phyloP scores from a whole-genome alignment of 2,329 filamentous ascomycete species.

The Beauveria sp. region DNA sequence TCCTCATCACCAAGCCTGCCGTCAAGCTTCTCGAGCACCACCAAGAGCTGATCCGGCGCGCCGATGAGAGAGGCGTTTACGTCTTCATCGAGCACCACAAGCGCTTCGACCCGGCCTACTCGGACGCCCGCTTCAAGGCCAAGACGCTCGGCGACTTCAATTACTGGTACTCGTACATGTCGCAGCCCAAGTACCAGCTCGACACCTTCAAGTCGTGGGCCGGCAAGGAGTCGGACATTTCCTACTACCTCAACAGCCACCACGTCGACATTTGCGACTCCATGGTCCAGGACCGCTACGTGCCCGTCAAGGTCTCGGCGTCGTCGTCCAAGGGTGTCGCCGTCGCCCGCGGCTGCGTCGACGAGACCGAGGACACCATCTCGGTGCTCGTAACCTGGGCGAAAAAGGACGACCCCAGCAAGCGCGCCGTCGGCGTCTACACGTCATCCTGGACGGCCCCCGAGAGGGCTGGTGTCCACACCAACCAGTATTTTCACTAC shows the following conservation, averaged over 20 bases:
- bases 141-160: slow-evolving; percentile 84
- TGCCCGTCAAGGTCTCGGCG: slow-evolving; percentile 71
- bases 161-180: slow-evolving; percentile 98
- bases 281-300: slow-evolving; percentile 69
- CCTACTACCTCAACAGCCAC: slow-evolving; percentile 92
- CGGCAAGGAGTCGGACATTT: slow-evolving; percentile 85
- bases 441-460: slow-evolving; percentile 94
- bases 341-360: slow-evolving; percentile 67
- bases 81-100: slow-evolving; percentile 97
- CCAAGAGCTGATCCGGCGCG: slow-evolving; percentile 63
- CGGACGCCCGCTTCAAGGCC: slow-evolving; percentile 74
- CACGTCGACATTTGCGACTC: slow-evolving; percentile 89
- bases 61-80: slow-evolving; percentile 69
- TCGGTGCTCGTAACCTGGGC: slow-evolving; percentile 84
- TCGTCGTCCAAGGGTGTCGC: slow-evolving; percentile 73
- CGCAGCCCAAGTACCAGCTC: slow-evolving; percentile 81
- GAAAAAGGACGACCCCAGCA: slow-evolving; percentile 59
- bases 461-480: slow-evolving; percentile 88
- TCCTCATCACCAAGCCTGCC: slow-evolving; percentile 89
- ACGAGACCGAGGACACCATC: slow-evolving; percentile 86
- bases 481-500: slow-evolving; percentile 96
- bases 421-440: slow-evolving; percentile 79
- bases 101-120: slow-evolving; percentile 87
- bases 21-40: slow-evolving; percentile 80
- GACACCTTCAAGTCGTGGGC: slow-evolving; percentile 96